A percentile compares a stretch with the other conserved stretches of the same genome.
Conservation (phyloP, 495 filamentous ascomycete genomes). For the Poronia punctata region DNA sequence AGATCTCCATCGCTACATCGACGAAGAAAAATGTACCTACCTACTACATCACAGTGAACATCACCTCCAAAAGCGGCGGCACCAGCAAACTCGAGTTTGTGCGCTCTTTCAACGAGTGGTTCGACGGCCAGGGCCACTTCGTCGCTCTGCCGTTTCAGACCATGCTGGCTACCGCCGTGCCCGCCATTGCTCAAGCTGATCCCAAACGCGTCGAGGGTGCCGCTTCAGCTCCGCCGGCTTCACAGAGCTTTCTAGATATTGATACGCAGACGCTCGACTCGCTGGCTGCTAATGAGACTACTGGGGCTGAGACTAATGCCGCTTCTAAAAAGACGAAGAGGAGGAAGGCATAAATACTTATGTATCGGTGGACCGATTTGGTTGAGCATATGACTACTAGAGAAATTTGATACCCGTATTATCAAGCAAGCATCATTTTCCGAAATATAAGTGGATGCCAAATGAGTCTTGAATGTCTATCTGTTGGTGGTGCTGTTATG, state of each 20-base stretch:
- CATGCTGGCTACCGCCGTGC: slow-evolving; percentile 65
- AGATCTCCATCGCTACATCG: slow-evolving; percentile 62
- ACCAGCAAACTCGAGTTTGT: slow-evolving; percentile 48
- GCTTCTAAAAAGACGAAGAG: slow-evolving; percentile 37
- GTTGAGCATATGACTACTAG: slow-evolving; percentile 6
- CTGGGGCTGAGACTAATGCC: slow-evolving; percentile 20
- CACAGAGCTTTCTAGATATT: slow-evolving; percentile 20
- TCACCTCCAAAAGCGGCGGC: slow-evolving; percentile 36
- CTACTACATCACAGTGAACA: slow-evolving; percentile 66
- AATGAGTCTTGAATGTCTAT: neutral
- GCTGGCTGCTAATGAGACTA: slow-evolving; percentile 27
- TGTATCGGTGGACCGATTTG: slow-evolving; percentile 4
- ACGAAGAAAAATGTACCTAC: slow-evolving; percentile 69
- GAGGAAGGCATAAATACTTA: slow-evolving; percentile 33
- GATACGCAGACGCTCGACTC: slow-evolving; percentile 36
- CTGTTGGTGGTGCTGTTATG: no score
- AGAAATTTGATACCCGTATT: slow-evolving; percentile 8
- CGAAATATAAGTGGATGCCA: neutral
- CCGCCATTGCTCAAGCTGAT: slow-evolving; percentile 61
- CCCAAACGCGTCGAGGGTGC: slow-evolving; percentile 41
- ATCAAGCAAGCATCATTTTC: neutral
- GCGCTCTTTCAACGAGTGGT: slow-evolving; percentile 78
- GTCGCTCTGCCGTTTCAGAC: slow-evolving; percentile 76
- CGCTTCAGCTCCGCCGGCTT: neutral
- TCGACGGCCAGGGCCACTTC: slow-evolving; percentile 74